Evolutionary conservation across 1,284 basidiomycete species (phyloP), one percentile per base, ranked within the genome.

Genomic region (Somion occarium): DNA sequence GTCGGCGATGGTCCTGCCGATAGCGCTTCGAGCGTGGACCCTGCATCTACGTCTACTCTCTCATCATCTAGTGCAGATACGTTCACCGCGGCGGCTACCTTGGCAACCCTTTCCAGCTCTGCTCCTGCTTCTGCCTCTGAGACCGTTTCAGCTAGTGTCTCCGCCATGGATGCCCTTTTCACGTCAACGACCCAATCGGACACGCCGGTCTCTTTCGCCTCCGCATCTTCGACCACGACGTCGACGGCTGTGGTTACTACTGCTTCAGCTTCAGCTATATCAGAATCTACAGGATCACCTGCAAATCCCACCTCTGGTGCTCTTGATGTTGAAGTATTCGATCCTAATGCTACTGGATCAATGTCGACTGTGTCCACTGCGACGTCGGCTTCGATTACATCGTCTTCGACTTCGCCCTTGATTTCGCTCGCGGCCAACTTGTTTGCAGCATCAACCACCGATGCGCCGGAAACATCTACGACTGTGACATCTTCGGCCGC

Each of bases 81-180:
- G 18, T 19, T n/a, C 22, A 34, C 44, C n/a, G 55, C 67, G 18
- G 24, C 46, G 13, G 58, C 56, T 22, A 53, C 61, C 15, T 56
- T 67, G 22, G 59, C 67, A 20, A 60, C 57, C 3, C 50, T 64
- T 42, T 44, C 39, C 3, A 34, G 12, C 20, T 7, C 7, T 23
- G 11, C 15, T 12, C 19, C 44, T 26, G 27, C 22, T 7, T 7
- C 25, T 27, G 7, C 45, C 5, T 27, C 45, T 27, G 5, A 23
- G 24, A 38, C 25, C n/a, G 15, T 38, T 7, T 37, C 45, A 24
- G 9, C 20, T 15, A 9, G 7, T 41, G 39, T 19, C 5, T 15
- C 39, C 9, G 39, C 18, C 9, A 18, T 22, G 20, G 15, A 15
- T 9, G 13, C 18, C 15, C 5, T 22, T 15, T 9, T 37, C n/a